Evolutionary conservation across 1,139 yeast genomes (phyloP).

Genomic region (Lizanozyma gosingica): DNA sequence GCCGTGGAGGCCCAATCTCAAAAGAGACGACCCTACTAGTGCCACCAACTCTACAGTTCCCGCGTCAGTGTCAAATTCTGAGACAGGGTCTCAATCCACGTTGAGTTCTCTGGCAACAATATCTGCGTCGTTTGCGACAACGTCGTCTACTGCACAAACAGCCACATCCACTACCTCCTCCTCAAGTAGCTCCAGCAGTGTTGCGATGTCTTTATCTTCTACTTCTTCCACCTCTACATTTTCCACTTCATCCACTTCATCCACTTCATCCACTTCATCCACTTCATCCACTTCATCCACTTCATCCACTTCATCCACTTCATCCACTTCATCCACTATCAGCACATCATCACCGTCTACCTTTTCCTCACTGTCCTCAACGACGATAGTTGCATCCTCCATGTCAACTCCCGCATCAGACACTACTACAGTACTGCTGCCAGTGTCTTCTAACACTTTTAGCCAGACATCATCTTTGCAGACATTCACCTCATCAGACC

Average conservation of each 20-base stretch:
- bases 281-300: constrained; percentile 1
- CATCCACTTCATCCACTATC: constrained; percentile 2
- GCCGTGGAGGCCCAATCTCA: neutral
- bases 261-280: constrained; percentile 1
- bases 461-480: neutral
- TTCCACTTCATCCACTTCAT: neutral
- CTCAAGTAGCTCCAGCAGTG: constrained; percentile 3
- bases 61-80: neutral
- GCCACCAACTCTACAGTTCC: neutral
- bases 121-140: constrained; percentile 2
- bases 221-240: constrained; percentile 5
- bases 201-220: constrained; percentile 3
- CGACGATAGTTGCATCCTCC: too few species aligned
- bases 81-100: neutral
- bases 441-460: too few species aligned
- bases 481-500: constrained; percentile 2
- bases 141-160: constrained; percentile 4
- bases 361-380: too few species aligned
- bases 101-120: constrained; percentile 1
- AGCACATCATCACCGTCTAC: neutral
- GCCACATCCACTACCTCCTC: constrained; percentile 7
- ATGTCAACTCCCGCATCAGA: too few species aligned
- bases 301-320: neutral
- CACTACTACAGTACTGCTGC: too few species aligned
- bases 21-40: neutral